These are phyloP conservation scores for Saccharomycopsis sp. DNA, from an alignment of 805 yeast genomes.

Conservation along the genomic window DNA sequence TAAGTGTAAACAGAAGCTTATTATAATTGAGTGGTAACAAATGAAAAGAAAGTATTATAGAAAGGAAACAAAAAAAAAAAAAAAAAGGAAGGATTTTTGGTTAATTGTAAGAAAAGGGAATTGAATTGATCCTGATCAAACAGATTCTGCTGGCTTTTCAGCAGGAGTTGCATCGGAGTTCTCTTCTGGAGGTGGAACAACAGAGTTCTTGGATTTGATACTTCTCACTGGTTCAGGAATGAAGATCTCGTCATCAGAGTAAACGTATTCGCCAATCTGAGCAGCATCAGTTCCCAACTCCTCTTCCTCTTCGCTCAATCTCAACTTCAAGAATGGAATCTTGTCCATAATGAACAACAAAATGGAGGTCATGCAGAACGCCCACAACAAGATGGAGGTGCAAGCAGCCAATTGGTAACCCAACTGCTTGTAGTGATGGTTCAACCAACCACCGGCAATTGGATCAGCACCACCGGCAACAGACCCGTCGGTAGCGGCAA, in stretches of 20 bases:
- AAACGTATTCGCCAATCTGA: conserved; percentile 86
- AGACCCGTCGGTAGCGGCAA: conserved; percentile 72
- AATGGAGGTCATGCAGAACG: conserved; percentile 63
- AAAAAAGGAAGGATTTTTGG: too few species aligned
- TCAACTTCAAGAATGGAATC: conserved; percentile 71
- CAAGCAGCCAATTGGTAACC: conserved; percentile 84
- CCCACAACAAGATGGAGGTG: conserved; percentile 62
- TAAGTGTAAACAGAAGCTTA: too few species aligned
- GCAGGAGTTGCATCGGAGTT: conserved; percentile 7
- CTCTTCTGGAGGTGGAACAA: conserved; percentile 11
- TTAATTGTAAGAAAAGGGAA: too few species aligned
- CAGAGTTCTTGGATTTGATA: conserved; percentile 16
- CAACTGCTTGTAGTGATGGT: conserved; percentile 72
- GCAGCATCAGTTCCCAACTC: conserved; percentile 79
- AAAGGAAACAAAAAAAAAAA: too few species aligned
- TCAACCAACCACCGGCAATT: conserved; percentile 81
- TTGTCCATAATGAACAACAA: conserved; percentile 59
- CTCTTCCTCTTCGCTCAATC: conserved; percentile 83
- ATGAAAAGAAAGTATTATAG: too few species aligned
- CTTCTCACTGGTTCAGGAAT: conserved; percentile 77
- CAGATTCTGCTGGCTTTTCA: conserved; percentile 19
- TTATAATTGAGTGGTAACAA: too few species aligned
- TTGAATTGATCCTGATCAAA: too few species aligned
- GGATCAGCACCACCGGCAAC: conserved; percentile 27
- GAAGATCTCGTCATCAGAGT: conserved; percentile 48